phyloP scores from a whole-genome alignment of 192 early-diverging fungal species.

The Rhizophagus clarus region DNA sequence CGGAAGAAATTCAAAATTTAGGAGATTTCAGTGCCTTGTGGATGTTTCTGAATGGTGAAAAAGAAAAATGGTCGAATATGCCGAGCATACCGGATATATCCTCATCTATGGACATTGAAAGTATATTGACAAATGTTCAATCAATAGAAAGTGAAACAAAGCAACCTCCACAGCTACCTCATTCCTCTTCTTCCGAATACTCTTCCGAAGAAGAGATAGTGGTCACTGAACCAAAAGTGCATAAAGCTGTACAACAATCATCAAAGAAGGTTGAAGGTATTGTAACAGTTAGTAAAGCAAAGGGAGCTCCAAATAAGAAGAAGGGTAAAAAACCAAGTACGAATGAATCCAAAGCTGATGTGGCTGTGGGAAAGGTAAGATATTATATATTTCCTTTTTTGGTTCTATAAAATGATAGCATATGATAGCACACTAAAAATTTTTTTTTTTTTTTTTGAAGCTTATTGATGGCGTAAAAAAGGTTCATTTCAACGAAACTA shows the following conservation, averaged over 20 bases:
- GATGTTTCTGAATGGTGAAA: constrained; percentile 16
- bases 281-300: neutral
- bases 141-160: neutral
- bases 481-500: neutral
- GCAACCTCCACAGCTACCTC: constrained; percentile 23
- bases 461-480: neutral
- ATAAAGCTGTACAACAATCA: neutral
- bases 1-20: neutral
- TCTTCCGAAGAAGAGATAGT: constrained; percentile 29
- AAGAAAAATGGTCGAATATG: constrained; percentile 21
- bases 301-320: neutral
- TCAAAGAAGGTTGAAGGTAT: constrained; percentile 14
- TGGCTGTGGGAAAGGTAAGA: neutral
- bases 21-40: constrained; percentile 28
- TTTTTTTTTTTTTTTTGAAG: no score
- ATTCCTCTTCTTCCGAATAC: constrained; percentile 34
- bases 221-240: neutral
- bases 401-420: neutral
- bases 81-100: neutral
- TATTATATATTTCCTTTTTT: neutral
- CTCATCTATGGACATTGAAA: neutral
- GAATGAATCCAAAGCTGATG: neutral
- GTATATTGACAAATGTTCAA: neutral
- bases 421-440: no score
- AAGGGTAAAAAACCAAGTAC: neutral